Evolutionary conservation across 2,329 filamentous ascomycete genomes (phyloP), one percentile per base, ranked within the genome.

Genomic region (Trematosphaeria pertusa): DNA sequence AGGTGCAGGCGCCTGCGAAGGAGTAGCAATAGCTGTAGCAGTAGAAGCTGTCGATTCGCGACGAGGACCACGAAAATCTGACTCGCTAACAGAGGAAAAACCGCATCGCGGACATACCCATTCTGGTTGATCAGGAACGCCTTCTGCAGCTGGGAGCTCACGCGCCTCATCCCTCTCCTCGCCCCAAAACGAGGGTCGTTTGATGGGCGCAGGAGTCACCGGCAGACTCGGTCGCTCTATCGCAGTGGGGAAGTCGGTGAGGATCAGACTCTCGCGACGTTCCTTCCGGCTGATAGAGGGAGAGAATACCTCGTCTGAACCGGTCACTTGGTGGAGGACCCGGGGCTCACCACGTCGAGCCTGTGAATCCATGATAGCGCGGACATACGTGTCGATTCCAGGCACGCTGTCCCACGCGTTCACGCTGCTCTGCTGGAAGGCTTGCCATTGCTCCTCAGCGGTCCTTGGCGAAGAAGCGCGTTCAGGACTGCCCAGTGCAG

Each of bases 321-420:
- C 60, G 10, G 54, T 59, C 7, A 58, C 42, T 24, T 62, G 54
- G 17, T 59, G 62, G 19, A 74, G 55, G n/a, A 76, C 72, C 50
- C 79, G 51, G 8, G 60, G 56, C 52, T 75, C 78, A 41, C 70
- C 78, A 49, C 77, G 79, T 46, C 79, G 81, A 64, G 83, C 80
- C 68, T 86, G 85, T 60, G 88, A 85, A 4, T 72, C 67, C 41
- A 75, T 74, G 45, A 96, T 77, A 42, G 84, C 81, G 54, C 89
- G 88, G 43, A 97, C 89, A 67, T 97, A 99, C 54, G 84, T 83
- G 62, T 90, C 86, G 61, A 99, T 99, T 56, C 90, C 88, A 10
- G 89, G 89, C 41, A 95, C 83, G 42, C 90, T 89, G 63, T 99
- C 94, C 94, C 94, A 99, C 12, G 91, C 92, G 71, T 97, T 99